These are phyloP conservation scores for Rosa persica DNA, from an alignment of 306 rosid genomes.

Conservation along the genomic window DNA sequence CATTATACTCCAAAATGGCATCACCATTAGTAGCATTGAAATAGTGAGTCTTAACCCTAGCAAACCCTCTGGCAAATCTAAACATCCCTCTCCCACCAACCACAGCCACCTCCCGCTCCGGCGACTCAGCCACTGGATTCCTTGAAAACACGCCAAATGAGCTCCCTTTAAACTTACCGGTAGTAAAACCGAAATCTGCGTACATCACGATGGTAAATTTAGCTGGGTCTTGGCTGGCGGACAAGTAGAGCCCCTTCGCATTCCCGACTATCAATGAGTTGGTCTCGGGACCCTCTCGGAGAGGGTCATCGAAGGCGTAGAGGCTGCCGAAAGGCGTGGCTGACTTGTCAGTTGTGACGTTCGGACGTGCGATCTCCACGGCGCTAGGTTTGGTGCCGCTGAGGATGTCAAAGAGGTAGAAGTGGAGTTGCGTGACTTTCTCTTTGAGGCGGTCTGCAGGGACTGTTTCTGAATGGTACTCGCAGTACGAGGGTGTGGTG, in stretches of 20 bases:
- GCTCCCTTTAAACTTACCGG: constrained; percentile 39
- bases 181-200: constrained; percentile 39
- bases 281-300: constrained; percentile 37
- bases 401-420: constrained; percentile 47
- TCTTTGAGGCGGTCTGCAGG: constrained; percentile 18
- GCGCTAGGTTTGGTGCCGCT: constrained; percentile 36
- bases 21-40: constrained; percentile 29
- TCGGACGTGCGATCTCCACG: constrained; percentile 26
- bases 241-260: constrained; percentile 42
- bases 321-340: constrained; percentile 38
- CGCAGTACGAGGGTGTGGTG: constrained; percentile 23
- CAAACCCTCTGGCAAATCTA: constrained; percentile 39
- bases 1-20: constrained; percentile 39
- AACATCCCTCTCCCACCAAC: constrained; percentile 54
- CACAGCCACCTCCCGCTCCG: constrained; percentile 38
- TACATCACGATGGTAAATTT: constrained; percentile 25
- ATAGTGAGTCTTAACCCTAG: constrained; percentile 13
- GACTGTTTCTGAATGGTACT: constrained; percentile 19
- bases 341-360: constrained; percentile 11
- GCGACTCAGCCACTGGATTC: constrained; percentile 38
- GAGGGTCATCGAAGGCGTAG: constrained; percentile 34
- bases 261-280: constrained; percentile 36
- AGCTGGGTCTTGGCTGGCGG: constrained; percentile 18
- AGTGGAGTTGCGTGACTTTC: constrained; percentile 40
- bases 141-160: constrained; percentile 42